Base-by-base conservation (phyloP, 257 asterid species). In the Fraxinus cuspidata region DNA sequence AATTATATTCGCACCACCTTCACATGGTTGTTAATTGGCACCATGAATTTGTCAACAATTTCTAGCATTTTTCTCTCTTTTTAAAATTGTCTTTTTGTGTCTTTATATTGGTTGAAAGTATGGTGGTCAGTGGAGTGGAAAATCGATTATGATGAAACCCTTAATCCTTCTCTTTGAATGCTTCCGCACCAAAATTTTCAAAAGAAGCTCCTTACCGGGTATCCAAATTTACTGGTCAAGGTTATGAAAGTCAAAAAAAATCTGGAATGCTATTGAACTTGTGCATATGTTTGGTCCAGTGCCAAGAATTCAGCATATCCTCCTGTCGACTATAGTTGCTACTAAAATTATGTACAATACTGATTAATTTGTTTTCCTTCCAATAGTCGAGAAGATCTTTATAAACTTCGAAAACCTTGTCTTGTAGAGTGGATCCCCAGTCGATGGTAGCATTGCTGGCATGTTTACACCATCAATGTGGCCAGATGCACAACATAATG, bases 401-500 rank as follows among this genome's bases (percentile, higher is more conserved):
- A 32, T 42, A 16, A 13, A 27, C 32, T 42, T 28, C 4, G 27
- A 37, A 40, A 71, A 42, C 9, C 16, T 72, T 78, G 81, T 85
- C 27, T 72, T 78, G 83, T 85, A 91, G 96, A 80, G 85, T 80
- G 92, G 90, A 64, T 81, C 92, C 66, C 78, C 84, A 0, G 81
- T 85, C 10, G 94, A 88, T 51, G 87, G 83, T 64, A 89, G 81
- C 88, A 81, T 77, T 82, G 81, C 70, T 32, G 85, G 89, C 84
- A 86, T 86, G 87, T 75, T 84, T 67, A 81, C 81, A 75, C 92
- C 96, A 21, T 85, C 92, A 29, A 63, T 87, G 60, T 90, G 94
- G 91, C 76, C 86, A 6, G 94, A 90, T 51, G 89, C 88, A 77
- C 97, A 85, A 79, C 75, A 80, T n/a, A 84, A 79, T 3, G 85